Evolutionary conservation across 2,329 filamentous ascomycete genomes (phyloP).

Genomic region (Drechslerella coelobrocha): DNA sequence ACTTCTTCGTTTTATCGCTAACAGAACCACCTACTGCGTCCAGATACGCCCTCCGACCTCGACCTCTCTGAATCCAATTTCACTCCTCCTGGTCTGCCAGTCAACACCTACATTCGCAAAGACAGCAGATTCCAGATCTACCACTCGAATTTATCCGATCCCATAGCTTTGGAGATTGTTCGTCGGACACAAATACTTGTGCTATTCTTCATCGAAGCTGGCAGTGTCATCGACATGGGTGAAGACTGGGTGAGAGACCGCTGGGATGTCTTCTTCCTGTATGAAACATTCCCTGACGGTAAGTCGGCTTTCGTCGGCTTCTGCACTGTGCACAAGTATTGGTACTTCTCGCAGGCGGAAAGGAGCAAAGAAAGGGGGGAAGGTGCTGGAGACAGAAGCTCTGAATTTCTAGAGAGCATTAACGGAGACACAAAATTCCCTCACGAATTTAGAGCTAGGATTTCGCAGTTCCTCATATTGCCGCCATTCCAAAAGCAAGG

Average conservation of each 20-base stretch:
- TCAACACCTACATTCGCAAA: slow-evolving; percentile 69
- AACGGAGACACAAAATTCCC: slow-evolving; percentile 1
- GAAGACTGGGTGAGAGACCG: slow-evolving; percentile 76
- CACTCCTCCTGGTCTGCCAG: slow-evolving; percentile 76
- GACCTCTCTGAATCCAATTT: slow-evolving; percentile 58
- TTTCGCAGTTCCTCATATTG: slow-evolving; percentile 92
- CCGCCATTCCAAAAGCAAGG: slow-evolving; percentile 84
- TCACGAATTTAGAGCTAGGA: slow-evolving; percentile 61
- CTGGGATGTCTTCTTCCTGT: slow-evolving; percentile 92
- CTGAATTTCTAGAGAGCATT: background rate
- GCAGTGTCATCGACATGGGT: slow-evolving; percentile 75
- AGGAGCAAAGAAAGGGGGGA: background rate
- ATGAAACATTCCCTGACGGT: slow-evolving; percentile 61
- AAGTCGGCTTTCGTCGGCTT: slow-evolving; percentile 88
- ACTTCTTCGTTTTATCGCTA: slow-evolving; percentile 52
- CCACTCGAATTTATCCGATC: slow-evolving; percentile 76
- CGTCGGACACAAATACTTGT: slow-evolving; percentile 83
- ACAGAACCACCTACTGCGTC: background rate
- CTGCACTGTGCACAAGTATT: slow-evolving; percentile 88
- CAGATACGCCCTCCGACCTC: slow-evolving; percentile 24
- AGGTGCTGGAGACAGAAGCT: background rate
- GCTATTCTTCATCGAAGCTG: slow-evolving; percentile 89
- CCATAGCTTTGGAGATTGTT: slow-evolving; percentile 70
- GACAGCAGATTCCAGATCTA: slow-evolving; percentile 78
- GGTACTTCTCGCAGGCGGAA: slow-evolving; percentile 59